Evolutionary conservation across 257 asterid species (phyloP).

Genomic region (Solanum tarijense): DNA sequence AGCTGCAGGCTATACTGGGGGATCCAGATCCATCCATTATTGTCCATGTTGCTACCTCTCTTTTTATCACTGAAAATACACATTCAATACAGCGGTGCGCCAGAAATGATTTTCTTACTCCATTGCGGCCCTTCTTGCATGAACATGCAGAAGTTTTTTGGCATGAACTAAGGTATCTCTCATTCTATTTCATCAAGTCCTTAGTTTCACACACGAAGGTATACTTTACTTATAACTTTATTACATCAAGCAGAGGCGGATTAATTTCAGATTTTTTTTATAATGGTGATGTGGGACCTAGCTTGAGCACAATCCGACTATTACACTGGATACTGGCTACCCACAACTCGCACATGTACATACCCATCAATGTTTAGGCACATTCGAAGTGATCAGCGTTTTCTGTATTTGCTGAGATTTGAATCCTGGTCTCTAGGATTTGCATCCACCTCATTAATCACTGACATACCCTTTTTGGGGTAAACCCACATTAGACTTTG

Average conservation of each 20-base stretch:
- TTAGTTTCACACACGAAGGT: not conserved
- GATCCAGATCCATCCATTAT: conserved; percentile 58
- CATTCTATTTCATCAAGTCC: not conserved
- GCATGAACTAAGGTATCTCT: conserved; percentile 47
- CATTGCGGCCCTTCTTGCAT: conserved; percentile 37
- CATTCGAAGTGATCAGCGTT: not conserved
- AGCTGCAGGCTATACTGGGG: conserved; percentile 47
- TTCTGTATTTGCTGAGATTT: not conserved
- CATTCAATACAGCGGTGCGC: not conserved
- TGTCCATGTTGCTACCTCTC: conserved; percentile 45
- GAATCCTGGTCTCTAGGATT: not conserved
- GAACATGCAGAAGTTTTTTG: conserved; percentile 35
- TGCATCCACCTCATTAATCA: not conserved
- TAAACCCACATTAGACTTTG: not conserved
- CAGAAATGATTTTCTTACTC: conserved; percentile 32
- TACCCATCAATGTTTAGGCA: not conserved
- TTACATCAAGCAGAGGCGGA: not conserved
- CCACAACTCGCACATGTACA: not conserved
- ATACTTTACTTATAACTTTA: not conserved
- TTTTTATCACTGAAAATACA: conserved; percentile 20
- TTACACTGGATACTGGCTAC: not conserved
- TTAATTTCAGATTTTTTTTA: not conserved
- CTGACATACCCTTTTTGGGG: not conserved
- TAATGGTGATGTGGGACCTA: not conserved
- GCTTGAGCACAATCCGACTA: not conserved